These are phyloP conservation scores for Penicillium sp. DNA, from an alignment of 2,329 filamentous ascomycete species.

Conservation along the genomic window DNA sequence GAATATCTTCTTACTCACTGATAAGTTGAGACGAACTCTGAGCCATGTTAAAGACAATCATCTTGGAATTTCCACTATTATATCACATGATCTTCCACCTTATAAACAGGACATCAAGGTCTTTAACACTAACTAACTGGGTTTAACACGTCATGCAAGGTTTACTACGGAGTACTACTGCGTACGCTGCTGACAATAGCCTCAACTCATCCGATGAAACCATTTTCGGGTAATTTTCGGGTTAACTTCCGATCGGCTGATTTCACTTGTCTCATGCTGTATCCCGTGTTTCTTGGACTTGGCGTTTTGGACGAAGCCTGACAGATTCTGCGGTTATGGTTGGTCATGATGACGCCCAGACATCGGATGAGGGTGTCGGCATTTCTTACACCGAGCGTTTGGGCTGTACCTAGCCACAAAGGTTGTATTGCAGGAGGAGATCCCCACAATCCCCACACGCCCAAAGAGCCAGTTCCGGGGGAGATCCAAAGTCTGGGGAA, in stretches of 20 bases:
- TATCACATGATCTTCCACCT: neutral
- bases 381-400: neutral
- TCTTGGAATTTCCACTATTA: neutral
- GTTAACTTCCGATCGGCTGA: neutral
- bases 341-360: neutral
- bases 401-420: neutral
- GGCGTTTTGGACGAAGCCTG: neutral
- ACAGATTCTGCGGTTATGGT: neutral
- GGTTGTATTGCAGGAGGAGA: neutral
- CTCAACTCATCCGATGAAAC: neutral
- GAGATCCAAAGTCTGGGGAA: constrained; percentile 13
- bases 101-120: neutral
- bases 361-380: neutral
- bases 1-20: neutral
- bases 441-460: neutral
- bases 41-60: neutral
- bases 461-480: neutral
- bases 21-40: too few species aligned
- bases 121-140: too few species aligned
- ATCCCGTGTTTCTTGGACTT: neutral
- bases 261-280: neutral
- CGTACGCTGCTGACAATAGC: neutral
- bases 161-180: neutral
- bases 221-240: neutral
- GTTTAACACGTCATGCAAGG: neutral